Evolutionary conservation across 176 grass and related monocot genomes (phyloP), one percentile per base, ranked within the genome.

Genomic region (Rhynchospora pubera): DNA sequence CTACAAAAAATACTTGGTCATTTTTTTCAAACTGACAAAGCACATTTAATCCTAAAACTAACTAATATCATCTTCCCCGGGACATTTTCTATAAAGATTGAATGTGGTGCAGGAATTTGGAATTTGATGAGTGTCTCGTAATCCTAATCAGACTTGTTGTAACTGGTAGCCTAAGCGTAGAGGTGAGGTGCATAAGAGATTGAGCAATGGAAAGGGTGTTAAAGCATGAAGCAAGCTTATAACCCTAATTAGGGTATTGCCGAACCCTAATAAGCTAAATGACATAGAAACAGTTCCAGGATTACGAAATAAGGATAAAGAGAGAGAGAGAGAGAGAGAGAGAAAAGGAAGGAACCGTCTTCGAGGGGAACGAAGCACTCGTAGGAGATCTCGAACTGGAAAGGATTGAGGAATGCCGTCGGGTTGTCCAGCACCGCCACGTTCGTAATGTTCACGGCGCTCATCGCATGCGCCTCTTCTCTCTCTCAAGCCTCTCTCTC

Each of bases 311-410:
- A 15, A 9, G 1, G 39, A 39, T 14, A 67, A 67, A 53, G 7
- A 2, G 0, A 18, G 48, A 16, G n/a, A n/a, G n/a, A n/a, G n/a
- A n/a, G n/a, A n/a, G n/a, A n/a, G n/a, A n/a, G n/a, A n/a, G n/a
- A 15, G 44, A 28, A 30, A 22, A 42, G 0, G 16, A 83, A 19
- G 73, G 9, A 86, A 95, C 96, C 96, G 32, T 99, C 96, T 67
- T 99, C 91, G 52, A 99, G 96, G 5, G 96, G 89, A 50, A 99
- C 86, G 86, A 99, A 87, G 84, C 96, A 99, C 90, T 99, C 96
- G 92, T 99, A 99, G 84, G 96, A 95, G 84, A 99, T 99, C 93
- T 99, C 96, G 89, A 99, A 99, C 91, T 99, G 96, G 89, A 99
- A 99, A 34, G 96, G 96, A 52, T 93, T 93, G 87, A 95, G 79